Percentiles rank a stretch among this genome's conserved stretches.
phyloP scores from a whole-genome alignment of 371 early-diverging fungal genomes.

The Dichotomocladium elegans region DNA sequence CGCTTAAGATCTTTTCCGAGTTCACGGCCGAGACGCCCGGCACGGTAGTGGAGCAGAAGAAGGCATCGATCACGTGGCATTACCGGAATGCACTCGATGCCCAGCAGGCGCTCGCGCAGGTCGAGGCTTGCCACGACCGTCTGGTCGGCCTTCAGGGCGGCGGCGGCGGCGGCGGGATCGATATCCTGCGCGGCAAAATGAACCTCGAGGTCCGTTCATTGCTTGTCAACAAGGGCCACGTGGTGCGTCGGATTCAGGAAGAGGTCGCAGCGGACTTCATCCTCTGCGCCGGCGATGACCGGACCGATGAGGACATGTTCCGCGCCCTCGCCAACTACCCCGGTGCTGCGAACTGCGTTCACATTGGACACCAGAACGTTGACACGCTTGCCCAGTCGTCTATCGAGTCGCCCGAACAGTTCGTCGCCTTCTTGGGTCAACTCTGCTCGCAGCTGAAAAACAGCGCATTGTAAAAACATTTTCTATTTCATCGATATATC shows the following conservation, averaged over 20 bases:
- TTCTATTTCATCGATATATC: neutral
- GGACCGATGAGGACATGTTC: slow-evolving; percentile 98
- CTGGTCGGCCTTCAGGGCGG: slow-evolving; percentile 56
- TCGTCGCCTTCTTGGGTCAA: slow-evolving; percentile 20
- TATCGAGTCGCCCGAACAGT: slow-evolving; percentile 32
- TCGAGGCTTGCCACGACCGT: slow-evolving; percentile 81
- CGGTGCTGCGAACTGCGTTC: slow-evolving; percentile 21
- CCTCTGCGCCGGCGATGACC: slow-evolving; percentile 94
- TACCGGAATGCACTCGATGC: slow-evolving; percentile 69
- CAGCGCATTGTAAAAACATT: neutral
- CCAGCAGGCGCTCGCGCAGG: slow-evolving; percentile 50
- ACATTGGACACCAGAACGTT: slow-evolving; percentile 32
- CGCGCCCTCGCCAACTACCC: slow-evolving; percentile 38
- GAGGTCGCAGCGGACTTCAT: slow-evolving; percentile 67
- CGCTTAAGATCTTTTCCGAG: slow-evolving; percentile 83
- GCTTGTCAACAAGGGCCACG: slow-evolving; percentile 87
- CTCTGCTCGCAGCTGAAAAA: neutral
- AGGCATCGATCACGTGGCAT: slow-evolving; percentile 87
- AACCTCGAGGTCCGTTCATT: slow-evolving; percentile 90
- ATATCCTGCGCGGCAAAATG: slow-evolving; percentile 95
- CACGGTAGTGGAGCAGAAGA: slow-evolving; percentile 86
- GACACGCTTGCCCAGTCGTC: slow-evolving; percentile 27
- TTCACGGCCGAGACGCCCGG: slow-evolving; percentile 90
- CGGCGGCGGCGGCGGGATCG: slow-evolving; percentile 66
- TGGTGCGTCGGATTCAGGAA: slow-evolving; percentile 73